A percentile compares a stretch with the other conserved stretches of the same genome.
These are phyloP conservation scores for Ophiostoma perfectum DNA, from an alignment of 2,329 filamentous ascomycete species.

Conservation along the genomic window DNA sequence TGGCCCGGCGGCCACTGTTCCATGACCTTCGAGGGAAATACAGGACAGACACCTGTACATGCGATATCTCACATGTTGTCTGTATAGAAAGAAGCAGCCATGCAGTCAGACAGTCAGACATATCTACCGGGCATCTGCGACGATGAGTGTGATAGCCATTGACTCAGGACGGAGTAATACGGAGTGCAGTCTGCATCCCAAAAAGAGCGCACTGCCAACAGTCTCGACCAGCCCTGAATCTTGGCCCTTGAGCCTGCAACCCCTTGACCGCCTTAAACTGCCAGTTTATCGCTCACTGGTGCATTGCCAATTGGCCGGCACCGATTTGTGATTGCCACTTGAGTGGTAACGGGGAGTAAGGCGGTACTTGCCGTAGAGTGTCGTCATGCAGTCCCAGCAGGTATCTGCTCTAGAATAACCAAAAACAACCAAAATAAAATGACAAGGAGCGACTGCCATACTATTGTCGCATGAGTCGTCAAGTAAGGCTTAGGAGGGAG, in stretches of 20 bases:
- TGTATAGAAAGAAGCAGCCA: too few species aligned
- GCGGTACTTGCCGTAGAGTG: not conserved
- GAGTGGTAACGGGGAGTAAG: not conserved
- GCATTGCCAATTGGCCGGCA: slow-evolving; percentile 3
- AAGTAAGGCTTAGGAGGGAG: too few species aligned
- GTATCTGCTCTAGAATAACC: not conserved
- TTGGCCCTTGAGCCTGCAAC: too few species aligned
- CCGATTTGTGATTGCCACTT: slow-evolving; percentile 5
- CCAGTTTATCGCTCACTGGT: not conserved
- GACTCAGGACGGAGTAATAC: too few species aligned
- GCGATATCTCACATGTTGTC: too few species aligned
- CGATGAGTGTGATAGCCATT: too few species aligned
- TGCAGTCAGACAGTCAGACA: too few species aligned
- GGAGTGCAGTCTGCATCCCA: too few species aligned
- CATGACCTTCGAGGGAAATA: not conserved
- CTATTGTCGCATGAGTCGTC: not conserved
- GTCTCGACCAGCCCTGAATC: too few species aligned
- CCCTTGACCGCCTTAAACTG: not conserved
- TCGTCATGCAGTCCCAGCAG: slow-evolving; percentile 9
- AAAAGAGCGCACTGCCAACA: too few species aligned
- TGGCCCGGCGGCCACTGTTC: not conserved
- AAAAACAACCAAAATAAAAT: not conserved
- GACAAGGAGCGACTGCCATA: not conserved
- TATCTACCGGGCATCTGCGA: too few species aligned
- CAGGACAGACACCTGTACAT: too few species aligned